A percentile compares a stretch with the other conserved stretches of the same genome.
Evolutionary conservation across 768 basidiomycete genomes (phyloP).

Genomic region (Strobilomyces dryophilus): DNA sequence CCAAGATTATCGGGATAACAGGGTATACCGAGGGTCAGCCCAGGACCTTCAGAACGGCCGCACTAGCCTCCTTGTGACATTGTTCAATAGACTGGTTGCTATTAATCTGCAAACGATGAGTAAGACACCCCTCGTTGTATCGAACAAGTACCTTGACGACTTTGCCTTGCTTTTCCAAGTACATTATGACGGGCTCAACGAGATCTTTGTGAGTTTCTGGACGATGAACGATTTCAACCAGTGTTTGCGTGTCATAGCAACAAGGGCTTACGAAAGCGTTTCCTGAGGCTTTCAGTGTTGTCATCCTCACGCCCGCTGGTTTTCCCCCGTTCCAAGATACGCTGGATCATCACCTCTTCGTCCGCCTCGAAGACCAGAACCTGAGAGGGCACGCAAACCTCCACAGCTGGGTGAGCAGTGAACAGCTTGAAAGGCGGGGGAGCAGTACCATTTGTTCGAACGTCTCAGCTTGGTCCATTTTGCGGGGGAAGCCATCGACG

Average conservation of each 20-base stretch:
- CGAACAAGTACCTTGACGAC: constrained; percentile 63
- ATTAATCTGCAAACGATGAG: constrained; percentile 49
- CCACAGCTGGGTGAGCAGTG: neutral
- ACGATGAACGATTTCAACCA: neutral
- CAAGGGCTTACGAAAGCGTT: constrained; percentile 78
- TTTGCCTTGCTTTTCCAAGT: constrained; percentile 64
- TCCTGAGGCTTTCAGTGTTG: constrained; percentile 88
- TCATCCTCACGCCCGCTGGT: constrained; percentile 96
- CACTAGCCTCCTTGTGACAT: constrained; percentile 60
- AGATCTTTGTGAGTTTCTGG: constrained; percentile 80
- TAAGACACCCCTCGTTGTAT: neutral
- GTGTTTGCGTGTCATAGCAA: neutral
- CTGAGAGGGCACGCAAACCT: constrained; percentile 74
- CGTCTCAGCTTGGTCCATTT: constrained; percentile 95
- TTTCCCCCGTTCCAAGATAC: constrained; percentile 86
- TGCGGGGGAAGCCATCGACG: constrained; percentile 95
- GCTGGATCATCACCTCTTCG: constrained; percentile 80
- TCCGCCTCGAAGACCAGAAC: constrained; percentile 87
- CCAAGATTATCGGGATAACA: neutral
- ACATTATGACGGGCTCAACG: constrained; percentile 90
- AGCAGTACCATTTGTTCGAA: constrained; percentile 77
- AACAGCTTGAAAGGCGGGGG: neutral
- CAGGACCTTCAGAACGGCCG: constrained; percentile 50
- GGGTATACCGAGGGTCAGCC: constrained; percentile 15
- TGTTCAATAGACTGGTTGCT: constrained; percentile 64